Percentiles rank a stretch among this genome's conserved stretches.
Conservation (phyloP, 23 red algal species). For the Pyropia haitanensis region DNA sequence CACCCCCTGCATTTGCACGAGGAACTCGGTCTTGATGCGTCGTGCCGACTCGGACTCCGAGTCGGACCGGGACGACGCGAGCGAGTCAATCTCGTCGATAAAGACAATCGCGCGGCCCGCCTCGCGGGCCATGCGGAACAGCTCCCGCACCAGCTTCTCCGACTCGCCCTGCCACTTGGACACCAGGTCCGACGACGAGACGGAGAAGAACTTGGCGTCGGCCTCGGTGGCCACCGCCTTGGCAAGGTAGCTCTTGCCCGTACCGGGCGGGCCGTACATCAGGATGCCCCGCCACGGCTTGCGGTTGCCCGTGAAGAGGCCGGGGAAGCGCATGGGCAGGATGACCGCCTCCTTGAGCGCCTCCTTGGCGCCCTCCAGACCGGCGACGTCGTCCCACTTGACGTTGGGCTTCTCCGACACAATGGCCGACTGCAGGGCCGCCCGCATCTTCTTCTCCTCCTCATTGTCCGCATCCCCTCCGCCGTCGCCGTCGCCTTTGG, state of each 20-base stretch:
- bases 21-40: constrained; percentile 97
- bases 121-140: constrained; percentile 82
- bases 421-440: constrained; percentile 50
- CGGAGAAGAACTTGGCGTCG: constrained; percentile 82
- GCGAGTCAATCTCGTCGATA: constrained; percentile 96
- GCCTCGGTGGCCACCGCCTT: constrained; percentile 98
- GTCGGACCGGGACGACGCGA: constrained; percentile 76
- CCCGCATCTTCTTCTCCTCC: constrained; percentile 39
- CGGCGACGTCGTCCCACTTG: constrained; percentile 95
- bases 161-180: constrained; percentile 98
- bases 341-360: constrained; percentile 95
- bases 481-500: constrained; percentile 11
- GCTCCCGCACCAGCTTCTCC: constrained; percentile 86
- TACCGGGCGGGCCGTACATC: constrained; percentile 94
- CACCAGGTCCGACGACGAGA: constrained; percentile 80
- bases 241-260: constrained; percentile 95
- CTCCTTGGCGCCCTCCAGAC: constrained; percentile 91
- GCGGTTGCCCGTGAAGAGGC: constrained; percentile 89
- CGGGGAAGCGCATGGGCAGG: constrained; percentile 76
- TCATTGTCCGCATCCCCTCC: constrained; percentile 26
- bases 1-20: constrained; percentile 98
- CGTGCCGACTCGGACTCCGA: constrained; percentile 83
- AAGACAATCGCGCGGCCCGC: constrained; percentile 85
- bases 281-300: constrained; percentile 95
- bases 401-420: constrained; percentile 90